Evolutionary conservation across 2,329 filamentous ascomycete genomes (phyloP).

Genomic region (Sporothrix humicola): DNA sequence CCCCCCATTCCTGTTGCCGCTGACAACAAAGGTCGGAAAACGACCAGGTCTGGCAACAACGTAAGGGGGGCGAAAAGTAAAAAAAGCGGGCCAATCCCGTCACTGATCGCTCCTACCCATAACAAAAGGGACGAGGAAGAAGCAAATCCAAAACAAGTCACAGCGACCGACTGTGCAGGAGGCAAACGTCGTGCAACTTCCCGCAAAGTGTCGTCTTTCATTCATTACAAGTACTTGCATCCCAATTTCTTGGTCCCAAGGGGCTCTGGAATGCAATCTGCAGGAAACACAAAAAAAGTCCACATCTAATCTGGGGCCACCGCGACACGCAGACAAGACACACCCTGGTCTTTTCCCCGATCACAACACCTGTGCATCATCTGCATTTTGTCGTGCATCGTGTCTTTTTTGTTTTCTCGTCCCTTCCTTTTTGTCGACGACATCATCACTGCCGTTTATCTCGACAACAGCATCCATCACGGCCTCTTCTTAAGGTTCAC

Average conservation of each 20-base stretch:
- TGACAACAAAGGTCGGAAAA: constrained; percentile 28
- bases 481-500: not conserved
- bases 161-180: not conserved
- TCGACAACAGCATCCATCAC: not conserved
- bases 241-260: constrained; percentile 8
- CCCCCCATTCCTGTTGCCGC: constrained; percentile 30
- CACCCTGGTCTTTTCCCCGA: constrained; percentile 7
- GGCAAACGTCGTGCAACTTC: constrained; percentile 5
- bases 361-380: constrained; percentile 5
- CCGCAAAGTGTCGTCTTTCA: not conserved
- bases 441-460: not conserved
- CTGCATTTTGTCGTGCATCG: constrained; percentile 4
- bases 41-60: constrained; percentile 12
- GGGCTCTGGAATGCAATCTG: constrained; percentile 17
- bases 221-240: constrained; percentile 2
- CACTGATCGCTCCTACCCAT: constrained; percentile 24
- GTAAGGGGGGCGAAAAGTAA: constrained; percentile 22
- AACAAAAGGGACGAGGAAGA: not conserved
- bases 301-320: constrained; percentile 14
- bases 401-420: constrained; percentile 8
- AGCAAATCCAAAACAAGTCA: constrained; percentile 24
- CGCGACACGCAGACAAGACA: constrained; percentile 16
- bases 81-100: constrained; percentile 22
- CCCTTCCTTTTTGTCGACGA: not conserved
- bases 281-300: constrained; percentile 19